Conservation (phyloP, 116 monocot species). For the Thalassia testudinum region DNA sequence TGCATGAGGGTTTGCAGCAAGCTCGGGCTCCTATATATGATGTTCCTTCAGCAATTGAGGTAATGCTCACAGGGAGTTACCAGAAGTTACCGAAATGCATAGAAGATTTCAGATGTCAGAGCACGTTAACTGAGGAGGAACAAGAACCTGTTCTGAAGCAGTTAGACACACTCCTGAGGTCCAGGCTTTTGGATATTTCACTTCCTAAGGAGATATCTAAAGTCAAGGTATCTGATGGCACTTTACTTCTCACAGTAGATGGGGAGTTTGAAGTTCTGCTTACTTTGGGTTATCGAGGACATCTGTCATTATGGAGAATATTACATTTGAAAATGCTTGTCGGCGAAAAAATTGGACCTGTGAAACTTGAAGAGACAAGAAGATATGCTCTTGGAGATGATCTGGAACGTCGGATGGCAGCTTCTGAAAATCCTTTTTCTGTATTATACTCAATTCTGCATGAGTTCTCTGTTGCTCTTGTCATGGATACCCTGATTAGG, state of each 20-base stretch:
- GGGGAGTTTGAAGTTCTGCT: constrained; percentile 90
- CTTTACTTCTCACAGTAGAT: constrained; percentile 51
- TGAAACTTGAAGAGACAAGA: constrained; percentile 79
- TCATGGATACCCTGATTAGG: constrained; percentile 90
- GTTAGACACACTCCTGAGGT: constrained; percentile 55
- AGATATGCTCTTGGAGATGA: constrained; percentile 90
- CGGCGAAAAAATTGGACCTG: constrained; percentile 59
- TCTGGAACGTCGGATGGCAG: constrained; percentile 89
- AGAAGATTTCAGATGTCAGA: constrained; percentile 66
- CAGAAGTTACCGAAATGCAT: constrained; percentile 74
- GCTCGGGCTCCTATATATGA: constrained; percentile 96
- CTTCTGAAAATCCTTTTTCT: constrained; percentile 66
- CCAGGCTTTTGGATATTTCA: constrained; percentile 62
- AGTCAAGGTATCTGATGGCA: constrained; percentile 61
- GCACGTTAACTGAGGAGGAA: constrained; percentile 39
- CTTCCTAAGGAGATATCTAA: constrained; percentile 80
- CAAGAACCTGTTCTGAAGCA: constrained; percentile 61
- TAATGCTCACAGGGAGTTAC: constrained; percentile 79
- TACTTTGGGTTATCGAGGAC: constrained; percentile 87
- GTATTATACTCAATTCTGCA: constrained; percentile 79
- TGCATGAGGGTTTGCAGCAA: constrained; percentile 85
- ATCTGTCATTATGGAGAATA: constrained; percentile 83
- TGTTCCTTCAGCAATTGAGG: constrained; percentile 86
- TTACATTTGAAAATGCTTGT: constrained; percentile 84
- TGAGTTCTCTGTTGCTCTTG: constrained; percentile 79